A percentile compares a stretch with the other conserved stretches of the same genome.
phyloP scores from a whole-genome alignment of 345 rosid species.

The Lumnitzera racemosa region DNA sequence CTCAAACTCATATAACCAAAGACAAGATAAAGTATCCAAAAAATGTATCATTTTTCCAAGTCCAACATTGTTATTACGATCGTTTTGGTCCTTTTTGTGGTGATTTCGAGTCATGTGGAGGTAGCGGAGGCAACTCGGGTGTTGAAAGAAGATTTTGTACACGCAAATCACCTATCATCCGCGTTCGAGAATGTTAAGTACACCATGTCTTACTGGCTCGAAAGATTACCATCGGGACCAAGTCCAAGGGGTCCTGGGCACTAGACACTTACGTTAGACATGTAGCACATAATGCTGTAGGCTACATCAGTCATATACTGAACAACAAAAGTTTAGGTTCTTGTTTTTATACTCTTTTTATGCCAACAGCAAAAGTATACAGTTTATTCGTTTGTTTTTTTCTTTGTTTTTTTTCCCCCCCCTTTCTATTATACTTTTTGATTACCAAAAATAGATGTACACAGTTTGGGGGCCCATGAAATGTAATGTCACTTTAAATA shows the following conservation, averaged over 20 bases:
- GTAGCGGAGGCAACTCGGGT: constrained; percentile 32
- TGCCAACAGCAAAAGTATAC: too few species aligned
- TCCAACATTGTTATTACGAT: constrained; percentile 9
- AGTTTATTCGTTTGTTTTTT: neutral
- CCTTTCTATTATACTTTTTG: neutral
- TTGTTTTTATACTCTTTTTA: too few species aligned
- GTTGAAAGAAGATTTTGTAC: constrained; percentile 22
- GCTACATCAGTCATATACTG: too few species aligned
- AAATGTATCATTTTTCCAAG: constrained; percentile 13
- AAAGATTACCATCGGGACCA: constrained; percentile 11
- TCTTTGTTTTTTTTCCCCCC: neutral
- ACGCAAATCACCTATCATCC: constrained; percentile 2
- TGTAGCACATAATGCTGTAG: neutral
- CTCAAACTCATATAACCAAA: too few species aligned
- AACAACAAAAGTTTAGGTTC: too few species aligned
- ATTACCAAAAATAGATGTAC: too few species aligned
- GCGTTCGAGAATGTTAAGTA: constrained; percentile 14
- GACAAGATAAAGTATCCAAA: neutral
- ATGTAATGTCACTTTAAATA: too few species aligned
- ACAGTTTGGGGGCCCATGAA: too few species aligned
- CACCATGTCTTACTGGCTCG: constrained; percentile 12
- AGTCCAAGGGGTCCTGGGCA: constrained; percentile 8
- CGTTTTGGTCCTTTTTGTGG: constrained; percentile 17
- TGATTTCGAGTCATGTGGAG: constrained; percentile 12
- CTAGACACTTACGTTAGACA: neutral